A percentile compares a stretch with the other conserved stretches of the same genome.
Conservation (phyloP, 768 basidiomycete species). For the Tulasnella sp. region DNA sequence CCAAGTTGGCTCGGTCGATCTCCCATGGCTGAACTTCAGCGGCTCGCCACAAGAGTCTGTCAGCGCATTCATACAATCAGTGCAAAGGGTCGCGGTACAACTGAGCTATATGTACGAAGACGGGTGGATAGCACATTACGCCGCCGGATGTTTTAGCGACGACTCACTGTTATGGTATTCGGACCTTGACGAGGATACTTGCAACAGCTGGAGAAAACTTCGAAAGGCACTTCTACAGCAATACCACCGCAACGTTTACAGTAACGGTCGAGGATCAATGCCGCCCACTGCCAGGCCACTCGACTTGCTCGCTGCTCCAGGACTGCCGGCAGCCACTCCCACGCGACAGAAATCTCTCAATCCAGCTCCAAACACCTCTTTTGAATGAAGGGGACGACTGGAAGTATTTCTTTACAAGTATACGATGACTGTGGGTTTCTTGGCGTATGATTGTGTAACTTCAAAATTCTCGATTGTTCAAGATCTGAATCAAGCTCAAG, state of each 20-base stretch:
- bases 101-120: background rate
- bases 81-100: background rate
- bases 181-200: conserved; percentile 1
- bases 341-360: background rate
- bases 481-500: background rate
- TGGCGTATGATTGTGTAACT: background rate
- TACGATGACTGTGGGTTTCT: background rate
- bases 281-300: too few species aligned
- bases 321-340: background rate
- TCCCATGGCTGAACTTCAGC: background rate
- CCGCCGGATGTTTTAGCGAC: conserved; percentile 10
- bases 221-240: background rate
- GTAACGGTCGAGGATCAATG: background rate
- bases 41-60: background rate
- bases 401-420: background rate
- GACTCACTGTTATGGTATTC: conserved; percentile 1
- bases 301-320: background rate
- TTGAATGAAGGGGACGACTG: background rate
- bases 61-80: conserved; percentile 12
- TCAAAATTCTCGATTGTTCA: background rate
- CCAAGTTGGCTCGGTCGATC: background rate
- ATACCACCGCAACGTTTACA: background rate
- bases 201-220: conserved; percentile 6
- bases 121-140: conserved; percentile 9
- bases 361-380: background rate